Base-by-base conservation (phyloP, 768 basidiomycete species). In the Nidularia pulvinata region DNA sequence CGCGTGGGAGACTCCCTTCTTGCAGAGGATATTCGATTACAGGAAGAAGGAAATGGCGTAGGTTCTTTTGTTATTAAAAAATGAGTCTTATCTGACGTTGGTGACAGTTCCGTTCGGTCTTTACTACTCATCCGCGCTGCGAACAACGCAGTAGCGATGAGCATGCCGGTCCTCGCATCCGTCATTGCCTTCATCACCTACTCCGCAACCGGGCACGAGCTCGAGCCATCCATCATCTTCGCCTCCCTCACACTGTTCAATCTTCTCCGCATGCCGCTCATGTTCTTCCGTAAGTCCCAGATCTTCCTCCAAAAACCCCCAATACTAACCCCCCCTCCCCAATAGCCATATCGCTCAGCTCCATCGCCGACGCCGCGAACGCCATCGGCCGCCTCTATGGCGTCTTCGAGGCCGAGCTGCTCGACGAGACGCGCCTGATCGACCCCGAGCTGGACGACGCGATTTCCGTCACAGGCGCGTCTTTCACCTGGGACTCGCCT, bases 401-500 rank as follows among this genome's bases (percentile, higher is more conserved):
- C 10, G 89, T 95, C 25, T 96, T 96, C 63, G 86, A 88, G 49
- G 93, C 93, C 1, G 95, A 98, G 65, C 72, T 84, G 5, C 73
- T 91, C 6, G 76, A 81, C 3, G 84, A 88, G 46, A 79, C 77
- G 0, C 78, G 82, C 49, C 61, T 73, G 4, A 69, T 84, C 13
- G 85, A 94, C 60, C 66, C 67, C 1, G 62, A 74, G 11, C 65
- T 90, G 32, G 74, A 83, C n/a, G 67, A 73, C 33, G 95, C 93
- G 1, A 61, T 97, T 50, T 77, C 80, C 52, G 80, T 92, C 45
- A 73, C 81, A 47, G 76, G 80, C 51, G 93, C 84, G 5, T 80
- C 84, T 9, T 96, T 96, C 70, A 84, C 85, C 1, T 98, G 95
- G 95, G 95, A 97, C 60, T 79, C 84, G 4, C 82, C 88, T 1